Base-by-base conservation (phyloP, 108 stramenopile species). In the Cyclotella baltica region DNA sequence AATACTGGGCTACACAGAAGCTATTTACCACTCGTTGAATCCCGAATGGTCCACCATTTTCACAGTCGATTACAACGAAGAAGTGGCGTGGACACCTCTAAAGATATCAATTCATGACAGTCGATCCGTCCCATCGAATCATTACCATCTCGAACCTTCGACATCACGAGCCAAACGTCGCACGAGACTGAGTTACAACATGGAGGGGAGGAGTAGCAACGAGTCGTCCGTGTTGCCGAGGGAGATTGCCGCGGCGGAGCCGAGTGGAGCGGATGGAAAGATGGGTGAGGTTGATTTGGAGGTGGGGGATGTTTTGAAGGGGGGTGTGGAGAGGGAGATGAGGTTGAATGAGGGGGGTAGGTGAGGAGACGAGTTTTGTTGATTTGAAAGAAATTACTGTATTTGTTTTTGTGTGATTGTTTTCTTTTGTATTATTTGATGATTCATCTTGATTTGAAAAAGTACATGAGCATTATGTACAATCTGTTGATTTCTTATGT, bases 201-300 rank as follows among this genome's bases (percentile, higher is more conserved):
- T n/a, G n/a, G n/a, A n/a, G 28, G 18, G 6, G 0, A 61, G 47
- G 37, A n/a, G 35, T 10, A 51, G 23, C 33, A 62, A 48, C 20
- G 43, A 72, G 1, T 56, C 55, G 2, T 22, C 22, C 3, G 22
- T 23, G n/a, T 11, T 56, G 22, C 2, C 11, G 1, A n/a, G 22
- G 20, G 2, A 25, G 11, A 23, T 56, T n/a, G 2, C 20, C 1
- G 11, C 55, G n/a, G 55, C 55, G 22, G 1, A 11, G n/a, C 23
- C 55, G 2, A 25, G 11, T 1, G n/a, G 2, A 11, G 22, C 20
- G 1, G 55, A 69, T 62, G 36, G 57, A 8, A 77, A 52, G 22
- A 77, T 77, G 76, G 76, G 76, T 16, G 47, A 69, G 35, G 76
- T 77, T 4, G 61, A 77, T 35, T 18, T 69, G 0, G 76, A 77